Percentiles rank a stretch among this genome's conserved stretches.
These are phyloP conservation scores for Yamadazyma sp. DNA, from an alignment of 1,139 yeast species.

Conservation along the genomic window DNA sequence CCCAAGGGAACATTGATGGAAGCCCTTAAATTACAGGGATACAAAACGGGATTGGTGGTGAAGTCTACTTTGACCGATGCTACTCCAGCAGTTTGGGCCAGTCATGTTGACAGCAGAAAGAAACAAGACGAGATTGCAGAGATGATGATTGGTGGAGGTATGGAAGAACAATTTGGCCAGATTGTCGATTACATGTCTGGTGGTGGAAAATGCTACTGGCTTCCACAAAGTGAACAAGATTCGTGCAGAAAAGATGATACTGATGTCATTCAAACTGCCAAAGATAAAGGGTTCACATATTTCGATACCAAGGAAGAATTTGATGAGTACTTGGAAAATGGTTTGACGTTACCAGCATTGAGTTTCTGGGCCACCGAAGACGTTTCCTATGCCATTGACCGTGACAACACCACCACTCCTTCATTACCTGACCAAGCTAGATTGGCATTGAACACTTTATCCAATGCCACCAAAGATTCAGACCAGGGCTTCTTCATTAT, in stretches of 20 bases:
- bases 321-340: constrained; percentile 38
- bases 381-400: constrained; percentile 79
- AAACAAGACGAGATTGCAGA: constrained; percentile 77
- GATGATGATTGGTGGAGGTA: constrained; percentile 31
- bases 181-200: constrained; percentile 82
- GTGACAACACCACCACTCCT: constrained; percentile 58
- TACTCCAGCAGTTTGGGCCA: constrained; percentile 78
- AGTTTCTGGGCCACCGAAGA: constrained; percentile 70
- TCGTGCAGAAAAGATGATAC: constrained; percentile 75
- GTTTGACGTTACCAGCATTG: constrained; percentile 69
- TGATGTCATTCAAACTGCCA: constrained; percentile 62
- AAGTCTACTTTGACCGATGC: constrained; percentile 64
- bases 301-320: constrained; percentile 58
- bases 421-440: constrained; percentile 71
- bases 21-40: constrained; percentile 77
- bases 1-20: constrained; percentile 86
- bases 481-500: constrained; percentile 80
- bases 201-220: constrained; percentile 83
- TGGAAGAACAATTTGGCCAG: constrained; percentile 21
- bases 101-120: constrained; percentile 65
- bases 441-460: constrained; percentile 67
- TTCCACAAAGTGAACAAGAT: constrained; percentile 40
- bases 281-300: constrained; percentile 62
- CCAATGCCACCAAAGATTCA: constrained; percentile 61
- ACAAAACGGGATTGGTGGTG: constrained; percentile 79